Base-by-base conservation (phyloP, 1,139 yeast genomes). In the Yamadazyma blattariae region DNA sequence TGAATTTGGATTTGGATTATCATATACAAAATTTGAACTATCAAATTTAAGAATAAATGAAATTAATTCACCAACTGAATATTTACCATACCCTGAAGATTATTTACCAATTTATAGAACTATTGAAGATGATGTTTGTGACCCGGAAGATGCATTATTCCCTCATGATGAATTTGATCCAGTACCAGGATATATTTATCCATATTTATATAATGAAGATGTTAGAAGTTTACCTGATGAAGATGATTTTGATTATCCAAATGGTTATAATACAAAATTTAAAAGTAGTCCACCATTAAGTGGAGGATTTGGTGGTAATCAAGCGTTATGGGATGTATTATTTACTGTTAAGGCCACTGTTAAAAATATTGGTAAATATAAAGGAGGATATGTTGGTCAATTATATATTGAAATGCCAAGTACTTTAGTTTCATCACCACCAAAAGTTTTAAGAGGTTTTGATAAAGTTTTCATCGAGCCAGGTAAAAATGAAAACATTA, bases 1-100 rank as follows among this genome's bases (percentile, higher is more conserved):
- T 53, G 82, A 75, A 42, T 79, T 79, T 56, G 86, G 85, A 1
- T 76, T 52, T 56, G 85, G 86, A 6, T 58, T 79, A 39, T 76
- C 82, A 3, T 79, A 75, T 49, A 66, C 83, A 1, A 61, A 57
- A 32, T 79, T 76, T 46, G 54, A 64, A 25, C 52, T 74, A 15
- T 54, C 57, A 13, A 67, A 62, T 38, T 57, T 70, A 39, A 57
- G 59, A 30, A 67, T 77, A 23, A 51, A 52, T 14, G 74, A 72
- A 47, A 57, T 69, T 2, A 54, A 56, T 34, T 54, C 72, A 4
- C 79, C 80, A 8, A 55, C 72, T 2, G 70, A 71, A 39, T 69
- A 67, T 41, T 59, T 77, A 33, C 79, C 80, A 1, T 57, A 61
- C 29, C 79, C 82, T 2, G 67, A 67, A 16, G 71, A 70, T 21